These are phyloP conservation scores for Cudoniella acicularis DNA, from an alignment of 495 filamentous ascomycete species.

Conservation along the genomic window DNA sequence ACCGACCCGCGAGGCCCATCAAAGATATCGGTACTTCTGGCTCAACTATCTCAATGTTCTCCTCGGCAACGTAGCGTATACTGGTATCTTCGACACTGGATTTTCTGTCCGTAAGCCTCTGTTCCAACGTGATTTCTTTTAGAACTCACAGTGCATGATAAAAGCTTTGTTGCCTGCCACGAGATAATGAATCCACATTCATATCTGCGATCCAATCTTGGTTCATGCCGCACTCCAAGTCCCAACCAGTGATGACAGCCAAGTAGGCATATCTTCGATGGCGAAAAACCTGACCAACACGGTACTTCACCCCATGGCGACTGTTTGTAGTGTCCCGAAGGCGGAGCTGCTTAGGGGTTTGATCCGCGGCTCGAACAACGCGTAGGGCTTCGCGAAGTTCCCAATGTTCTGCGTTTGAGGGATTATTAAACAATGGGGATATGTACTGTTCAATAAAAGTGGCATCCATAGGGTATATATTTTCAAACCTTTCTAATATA, in stretches of 20 bases:
- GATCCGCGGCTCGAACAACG: constrained; percentile 58
- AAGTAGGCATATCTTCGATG: constrained; percentile 78
- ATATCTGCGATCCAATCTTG: constrained; percentile 55
- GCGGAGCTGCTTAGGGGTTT: constrained; percentile 52
- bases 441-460: constrained; percentile 30
- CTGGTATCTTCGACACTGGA: constrained; percentile 60
- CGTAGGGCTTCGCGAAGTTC: constrained; percentile 46
- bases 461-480: constrained; percentile 29
- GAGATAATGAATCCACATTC: constrained; percentile 55
- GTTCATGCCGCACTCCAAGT: constrained; percentile 52
- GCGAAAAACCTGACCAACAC: constrained; percentile 78
- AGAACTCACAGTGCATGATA: constrained; percentile 77
- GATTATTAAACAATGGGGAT: constrained; percentile 24
- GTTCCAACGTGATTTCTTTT: constrained; percentile 12
- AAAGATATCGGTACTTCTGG: constrained; percentile 45
- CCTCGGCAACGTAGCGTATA: constrained; percentile 77
- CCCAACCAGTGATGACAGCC: constrained; percentile 85
- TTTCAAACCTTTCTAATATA: constrained; percentile 57
- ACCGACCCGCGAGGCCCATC: constrained; percentile 70
- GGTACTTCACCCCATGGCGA: constrained; percentile 52
- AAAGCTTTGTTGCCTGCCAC: constrained; percentile 71
- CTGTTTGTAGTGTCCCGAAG: constrained; percentile 39
- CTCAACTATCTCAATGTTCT: constrained; percentile 71
- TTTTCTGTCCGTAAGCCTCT: constrained; percentile 34
- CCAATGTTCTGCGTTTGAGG: constrained; percentile 23